These are phyloP conservation scores for Mycotypha africana DNA, from an alignment of 371 early-diverging fungal species.

Conservation along the genomic window DNA sequence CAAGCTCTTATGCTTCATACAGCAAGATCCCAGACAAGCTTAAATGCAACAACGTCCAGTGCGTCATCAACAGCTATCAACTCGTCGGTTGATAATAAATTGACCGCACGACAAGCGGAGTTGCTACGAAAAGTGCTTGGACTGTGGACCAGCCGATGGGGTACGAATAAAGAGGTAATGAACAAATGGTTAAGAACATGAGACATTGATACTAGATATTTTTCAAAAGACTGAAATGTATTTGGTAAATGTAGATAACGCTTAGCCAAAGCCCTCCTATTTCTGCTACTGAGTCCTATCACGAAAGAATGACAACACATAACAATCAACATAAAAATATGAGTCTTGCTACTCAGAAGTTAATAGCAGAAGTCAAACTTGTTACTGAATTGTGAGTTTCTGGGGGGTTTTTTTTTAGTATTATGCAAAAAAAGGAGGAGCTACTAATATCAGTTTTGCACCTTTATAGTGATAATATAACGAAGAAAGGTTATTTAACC, in stretches of 20 bases:
- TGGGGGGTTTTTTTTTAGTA: no score
- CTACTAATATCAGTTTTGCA: no score
- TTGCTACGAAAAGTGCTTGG: constrained; percentile 34
- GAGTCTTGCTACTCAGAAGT: constrained; percentile 21
- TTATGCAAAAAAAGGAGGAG: no score
- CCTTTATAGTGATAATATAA: constrained; percentile 47
- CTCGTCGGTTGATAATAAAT: no score
- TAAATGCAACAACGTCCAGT: constrained; percentile 14
- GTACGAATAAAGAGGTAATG: constrained; percentile 47
- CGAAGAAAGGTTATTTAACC: constrained; percentile 56
- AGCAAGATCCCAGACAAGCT: constrained; percentile 20
- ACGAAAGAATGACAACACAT: constrained; percentile 33
- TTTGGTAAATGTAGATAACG: constrained; percentile 27
- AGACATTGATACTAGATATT: no score
- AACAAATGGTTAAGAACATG: neutral
- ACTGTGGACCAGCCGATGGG: constrained; percentile 46
- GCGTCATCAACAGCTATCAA: no score
- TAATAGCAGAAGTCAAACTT: constrained; percentile 53
- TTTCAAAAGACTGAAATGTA: no score
- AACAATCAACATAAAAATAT: constrained; percentile 15
- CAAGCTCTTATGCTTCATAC: constrained; percentile 24
- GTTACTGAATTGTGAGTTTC: constrained; percentile 54
- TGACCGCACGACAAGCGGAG: no score
- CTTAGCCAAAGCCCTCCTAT: constrained; percentile 47
- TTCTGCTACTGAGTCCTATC: no score